A percentile compares a stretch with the other conserved stretches of the same genome.
These are phyloP conservation scores for Septoria linicola DNA, from an alignment of 2,329 filamentous ascomycete species.

Conservation along the genomic window DNA sequence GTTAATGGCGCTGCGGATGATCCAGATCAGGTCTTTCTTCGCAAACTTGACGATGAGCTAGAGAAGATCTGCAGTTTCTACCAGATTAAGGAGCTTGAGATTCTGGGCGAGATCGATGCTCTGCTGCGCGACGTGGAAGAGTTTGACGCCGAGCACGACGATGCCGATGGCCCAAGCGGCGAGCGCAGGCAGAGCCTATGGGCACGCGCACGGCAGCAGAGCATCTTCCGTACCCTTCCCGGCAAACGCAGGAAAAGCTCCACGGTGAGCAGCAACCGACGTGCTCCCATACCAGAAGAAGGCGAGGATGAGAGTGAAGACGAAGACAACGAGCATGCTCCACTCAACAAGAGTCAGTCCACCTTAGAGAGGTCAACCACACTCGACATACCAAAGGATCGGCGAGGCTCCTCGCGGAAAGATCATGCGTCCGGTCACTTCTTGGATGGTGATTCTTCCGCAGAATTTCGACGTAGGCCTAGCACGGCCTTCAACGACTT, in stretches of 20 bases:
- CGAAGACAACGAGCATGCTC: constrained; percentile 54
- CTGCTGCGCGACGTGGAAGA: constrained; percentile 71
- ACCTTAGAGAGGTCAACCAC: constrained; percentile 26
- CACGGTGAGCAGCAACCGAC: constrained; percentile 39
- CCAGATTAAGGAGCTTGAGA: constrained; percentile 80
- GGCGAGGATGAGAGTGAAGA: constrained; percentile 52
- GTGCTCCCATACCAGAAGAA: constrained; percentile 54
- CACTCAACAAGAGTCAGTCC: constrained; percentile 41
- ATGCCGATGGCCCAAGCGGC: constrained; percentile 33
- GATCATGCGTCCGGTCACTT: constrained; percentile 26
- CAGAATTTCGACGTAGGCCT: constrained; percentile 56
- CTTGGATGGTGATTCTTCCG: constrained; percentile 20
- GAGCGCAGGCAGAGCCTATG: constrained; percentile 36
- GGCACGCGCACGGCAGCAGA: constrained; percentile 41
- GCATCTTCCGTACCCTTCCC: constrained; percentile 54
- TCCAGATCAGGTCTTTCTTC: constrained; percentile 77
- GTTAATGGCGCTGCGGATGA: constrained; percentile 55
- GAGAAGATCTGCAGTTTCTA: constrained; percentile 96
- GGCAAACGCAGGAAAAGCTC: constrained; percentile 45
- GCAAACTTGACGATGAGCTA: constrained; percentile 80
- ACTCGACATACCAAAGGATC: constrained; percentile 21
- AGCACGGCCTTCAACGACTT: constrained; percentile 75
- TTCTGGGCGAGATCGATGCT: constrained; percentile 75
- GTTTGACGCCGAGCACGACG: constrained; percentile 59
- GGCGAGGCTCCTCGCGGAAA: constrained; percentile 22